These are phyloP conservation scores for Phytophthora sansomeana DNA, from an alignment of 352 stramenopile species.

Conservation along the genomic window DNA sequence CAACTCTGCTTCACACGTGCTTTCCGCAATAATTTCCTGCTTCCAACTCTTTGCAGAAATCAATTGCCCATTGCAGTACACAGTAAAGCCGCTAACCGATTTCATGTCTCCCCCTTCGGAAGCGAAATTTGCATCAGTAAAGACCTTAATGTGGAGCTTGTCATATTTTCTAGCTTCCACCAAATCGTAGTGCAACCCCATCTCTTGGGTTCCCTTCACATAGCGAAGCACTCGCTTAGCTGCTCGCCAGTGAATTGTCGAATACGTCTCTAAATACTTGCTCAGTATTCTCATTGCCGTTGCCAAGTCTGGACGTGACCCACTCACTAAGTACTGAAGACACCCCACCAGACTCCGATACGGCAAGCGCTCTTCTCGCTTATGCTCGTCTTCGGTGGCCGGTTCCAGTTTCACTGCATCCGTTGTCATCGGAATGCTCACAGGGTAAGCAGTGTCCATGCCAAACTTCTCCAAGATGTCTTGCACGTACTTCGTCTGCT, in stretches of 20 bases:
- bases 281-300: constrained; percentile 12
- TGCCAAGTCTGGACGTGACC: constrained; percentile 9
- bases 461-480: constrained; percentile 15
- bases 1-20: constrained; percentile 22
- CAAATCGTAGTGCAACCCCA: constrained; percentile 29
- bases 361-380: constrained; percentile 12
- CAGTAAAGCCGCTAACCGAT: constrained; percentile 13
- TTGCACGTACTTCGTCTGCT: constrained; percentile 24
- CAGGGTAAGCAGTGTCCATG: constrained; percentile 1
- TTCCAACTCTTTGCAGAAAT: constrained; percentile 29
- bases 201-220: constrained; percentile 3
- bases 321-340: constrained; percentile 22
- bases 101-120: constrained; percentile 14
- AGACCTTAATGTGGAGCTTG: constrained; percentile 24
- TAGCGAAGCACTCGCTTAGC: constrained; percentile 13
- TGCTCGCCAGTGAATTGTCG: neutral
- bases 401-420: constrained; percentile 8
- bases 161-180: constrained; percentile 16
- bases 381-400: constrained; percentile 12
- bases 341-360: constrained; percentile 26
- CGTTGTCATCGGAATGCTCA: constrained; percentile 14
- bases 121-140: constrained; percentile 17
- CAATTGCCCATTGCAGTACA: constrained; percentile 19
- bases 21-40: constrained; percentile 5
- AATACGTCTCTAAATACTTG: constrained; percentile 13